Evolutionary conservation across 1,284 basidiomycete genomes (phyloP).

Genomic region (Phlebopus sp.): DNA sequence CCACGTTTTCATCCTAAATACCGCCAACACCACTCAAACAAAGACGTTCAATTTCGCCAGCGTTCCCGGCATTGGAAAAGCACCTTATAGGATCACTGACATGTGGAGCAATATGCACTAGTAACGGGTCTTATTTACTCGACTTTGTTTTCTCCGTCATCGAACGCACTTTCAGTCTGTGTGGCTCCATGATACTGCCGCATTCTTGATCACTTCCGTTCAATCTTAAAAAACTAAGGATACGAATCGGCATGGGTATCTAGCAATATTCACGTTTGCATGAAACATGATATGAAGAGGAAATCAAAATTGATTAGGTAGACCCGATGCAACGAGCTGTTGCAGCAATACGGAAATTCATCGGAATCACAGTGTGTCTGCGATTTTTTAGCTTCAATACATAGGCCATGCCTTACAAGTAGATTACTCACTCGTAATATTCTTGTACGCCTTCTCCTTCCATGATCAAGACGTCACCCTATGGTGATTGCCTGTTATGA

Average conservation of each 20-base stretch:
- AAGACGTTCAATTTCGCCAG: conserved; percentile 46
- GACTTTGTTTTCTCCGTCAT: conserved; percentile 7
- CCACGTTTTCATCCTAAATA: conserved; percentile 57
- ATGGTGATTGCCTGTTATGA: conserved; percentile 1
- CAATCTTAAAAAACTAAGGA: not conserved
- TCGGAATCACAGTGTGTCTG: conserved; percentile 49
- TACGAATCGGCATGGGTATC: too few relatives aligned
- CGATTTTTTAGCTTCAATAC: conserved; percentile 5
- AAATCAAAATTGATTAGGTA: conserved; percentile 12
- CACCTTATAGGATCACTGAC: conserved; percentile 46
- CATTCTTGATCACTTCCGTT: conserved; percentile 37
- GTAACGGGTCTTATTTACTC: conserved; percentile 37
- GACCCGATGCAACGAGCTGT: conserved; percentile 48
- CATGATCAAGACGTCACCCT: conserved; percentile 79
- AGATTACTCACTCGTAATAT: conserved; percentile 58
- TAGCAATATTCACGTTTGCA: too few relatives aligned
- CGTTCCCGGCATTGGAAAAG: conserved; percentile 41
- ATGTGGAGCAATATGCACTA: conserved; percentile 52
- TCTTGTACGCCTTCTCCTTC: conserved; percentile 64
- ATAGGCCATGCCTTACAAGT: not conserved
- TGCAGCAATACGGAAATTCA: conserved; percentile 53
- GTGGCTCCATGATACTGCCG: conserved; percentile 52
- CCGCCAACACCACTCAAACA: conserved; percentile 34
- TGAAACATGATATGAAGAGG: not conserved
- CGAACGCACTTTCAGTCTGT: conserved; percentile 37